Evolutionary conservation across 495 filamentous ascomycete genomes (phyloP).

Genomic region (Tirmania nivea): DNA sequence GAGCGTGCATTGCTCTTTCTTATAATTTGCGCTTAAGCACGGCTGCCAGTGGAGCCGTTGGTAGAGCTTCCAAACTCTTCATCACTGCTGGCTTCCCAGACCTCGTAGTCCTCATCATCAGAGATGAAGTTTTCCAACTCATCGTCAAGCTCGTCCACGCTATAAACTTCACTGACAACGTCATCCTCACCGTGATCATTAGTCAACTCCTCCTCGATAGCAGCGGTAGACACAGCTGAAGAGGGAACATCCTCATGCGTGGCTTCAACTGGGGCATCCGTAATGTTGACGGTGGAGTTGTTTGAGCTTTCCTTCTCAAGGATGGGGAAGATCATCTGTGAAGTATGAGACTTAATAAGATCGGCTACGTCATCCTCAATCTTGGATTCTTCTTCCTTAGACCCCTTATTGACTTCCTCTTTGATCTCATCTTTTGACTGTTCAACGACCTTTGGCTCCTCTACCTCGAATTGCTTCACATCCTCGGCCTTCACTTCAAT

Average conservation of each 20-base stretch:
- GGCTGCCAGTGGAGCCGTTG: not conserved
- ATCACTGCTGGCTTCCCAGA: slow-evolving; percentile 86
- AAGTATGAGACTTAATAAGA: slow-evolving; percentile 22
- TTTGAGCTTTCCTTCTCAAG: slow-evolving; percentile 52
- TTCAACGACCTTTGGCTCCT: slow-evolving; percentile 6
- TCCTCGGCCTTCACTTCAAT: slow-evolving; percentile 35
- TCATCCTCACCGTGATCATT: slow-evolving; percentile 43
- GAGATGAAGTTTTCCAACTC: slow-evolving; percentile 52
- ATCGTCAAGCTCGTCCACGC: slow-evolving; percentile 35
- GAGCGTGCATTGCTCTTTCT: too few species aligned
- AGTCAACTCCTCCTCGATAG: slow-evolving; percentile 26
- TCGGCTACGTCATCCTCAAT: slow-evolving; percentile 10
- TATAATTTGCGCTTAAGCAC: too few species aligned
- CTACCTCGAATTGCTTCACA: slow-evolving; percentile 11
- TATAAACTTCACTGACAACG: slow-evolving; percentile 30
- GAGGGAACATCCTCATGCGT: too few species aligned
- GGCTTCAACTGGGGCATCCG: too few species aligned
- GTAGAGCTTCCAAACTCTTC: slow-evolving; percentile 26
- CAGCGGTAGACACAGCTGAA: slow-evolving; percentile 11
- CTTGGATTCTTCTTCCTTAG: slow-evolving; percentile 7
- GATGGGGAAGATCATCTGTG: slow-evolving; percentile 90
- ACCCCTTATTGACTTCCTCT: slow-evolving; percentile 6
- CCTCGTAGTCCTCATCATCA: slow-evolving; percentile 81
- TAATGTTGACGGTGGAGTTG: not conserved
- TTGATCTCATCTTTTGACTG: slow-evolving; percentile 3